A percentile compares a stretch with the other conserved stretches of the same genome.
These are phyloP conservation scores for Medicago lupulina DNA, from an alignment of 306 rosid species.

Conservation along the genomic window DNA sequence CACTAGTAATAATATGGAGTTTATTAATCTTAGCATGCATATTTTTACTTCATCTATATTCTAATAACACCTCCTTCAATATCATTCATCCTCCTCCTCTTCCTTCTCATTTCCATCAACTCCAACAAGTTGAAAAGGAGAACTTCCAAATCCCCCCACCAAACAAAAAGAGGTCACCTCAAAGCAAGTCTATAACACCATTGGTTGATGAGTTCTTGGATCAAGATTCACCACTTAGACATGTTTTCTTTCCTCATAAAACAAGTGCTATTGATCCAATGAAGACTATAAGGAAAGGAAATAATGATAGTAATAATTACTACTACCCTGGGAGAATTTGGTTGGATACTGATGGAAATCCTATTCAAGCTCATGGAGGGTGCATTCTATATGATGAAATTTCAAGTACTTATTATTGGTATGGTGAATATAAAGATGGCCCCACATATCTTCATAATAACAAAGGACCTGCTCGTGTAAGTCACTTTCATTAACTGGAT, in stretches of 20 bases:
- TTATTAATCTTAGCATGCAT: constrained; percentile 8
- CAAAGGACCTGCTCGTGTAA: constrained; percentile 22
- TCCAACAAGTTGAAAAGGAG: background rate
- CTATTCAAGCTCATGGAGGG: constrained; percentile 27
- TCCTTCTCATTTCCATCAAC: background rate
- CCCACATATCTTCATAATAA: background rate
- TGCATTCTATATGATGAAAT: constrained; percentile 9
- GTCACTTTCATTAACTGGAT: background rate
- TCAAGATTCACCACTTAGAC: constrained; percentile 16
- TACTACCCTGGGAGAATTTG: constrained; percentile 3
- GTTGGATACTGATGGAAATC: constrained; percentile 23
- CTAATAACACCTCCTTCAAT: background rate
- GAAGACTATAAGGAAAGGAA: background rate
- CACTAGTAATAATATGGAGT: background rate
- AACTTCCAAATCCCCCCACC: constrained; percentile 8
- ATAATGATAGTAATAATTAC: background rate
- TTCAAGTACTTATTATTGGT: constrained; percentile 19
- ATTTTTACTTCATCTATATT: constrained; percentile 1
- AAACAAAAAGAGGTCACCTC: background rate
- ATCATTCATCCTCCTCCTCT: background rate
- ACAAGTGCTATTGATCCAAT: constrained; percentile 5
- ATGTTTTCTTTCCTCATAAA: constrained; percentile 8
- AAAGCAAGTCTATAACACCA: constrained; percentile 15
- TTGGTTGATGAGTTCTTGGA: constrained; percentile 16
- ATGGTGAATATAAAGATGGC: constrained; percentile 14